A percentile compares a stretch with the other conserved stretches of the same genome.
These are phyloP conservation scores for Toxicodendron radicans DNA, from an alignment of 345 rosid genomes.

Conservation along the genomic window DNA sequence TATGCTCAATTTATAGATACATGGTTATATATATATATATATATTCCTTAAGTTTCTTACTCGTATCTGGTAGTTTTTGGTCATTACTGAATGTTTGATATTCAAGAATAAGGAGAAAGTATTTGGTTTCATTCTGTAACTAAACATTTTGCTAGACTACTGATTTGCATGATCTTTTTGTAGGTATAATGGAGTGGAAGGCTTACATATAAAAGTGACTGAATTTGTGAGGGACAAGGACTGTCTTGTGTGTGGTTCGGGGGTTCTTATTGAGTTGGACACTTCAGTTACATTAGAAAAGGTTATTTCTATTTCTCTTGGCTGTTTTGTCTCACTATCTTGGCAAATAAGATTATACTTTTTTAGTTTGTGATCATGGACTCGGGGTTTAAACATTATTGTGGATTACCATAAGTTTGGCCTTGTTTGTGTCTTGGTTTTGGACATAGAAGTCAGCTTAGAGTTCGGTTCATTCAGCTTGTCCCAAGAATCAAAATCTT, in stretches of 20 bases:
- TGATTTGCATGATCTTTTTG: slow-evolving; percentile 13
- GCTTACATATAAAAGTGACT: slow-evolving; percentile 84
- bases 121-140: neutral
- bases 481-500: neutral
- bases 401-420: neutral
- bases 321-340: neutral
- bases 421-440: neutral
- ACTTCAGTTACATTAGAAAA: slow-evolving; percentile 66
- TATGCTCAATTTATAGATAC: neutral
- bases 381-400: neutral
- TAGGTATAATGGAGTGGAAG: slow-evolving; percentile 90
- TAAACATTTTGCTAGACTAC: neutral
- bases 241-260: slow-evolving; percentile 98
- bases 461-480: neutral
- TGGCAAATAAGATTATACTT: neutral
- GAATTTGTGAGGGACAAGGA: slow-evolving; percentile 78
- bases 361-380: neutral
- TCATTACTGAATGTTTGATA: neutral
- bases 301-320: slow-evolving; percentile 44
- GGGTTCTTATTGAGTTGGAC: slow-evolving; percentile 79
- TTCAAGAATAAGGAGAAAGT: neutral
- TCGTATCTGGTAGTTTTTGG: neutral
- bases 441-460: neutral
- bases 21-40: no score
- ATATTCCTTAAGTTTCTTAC: no score